Evolutionary conservation across 306 rosid species (phyloP), one percentile per base, ranked within the genome.

Genomic region (Geum urbanum): DNA sequence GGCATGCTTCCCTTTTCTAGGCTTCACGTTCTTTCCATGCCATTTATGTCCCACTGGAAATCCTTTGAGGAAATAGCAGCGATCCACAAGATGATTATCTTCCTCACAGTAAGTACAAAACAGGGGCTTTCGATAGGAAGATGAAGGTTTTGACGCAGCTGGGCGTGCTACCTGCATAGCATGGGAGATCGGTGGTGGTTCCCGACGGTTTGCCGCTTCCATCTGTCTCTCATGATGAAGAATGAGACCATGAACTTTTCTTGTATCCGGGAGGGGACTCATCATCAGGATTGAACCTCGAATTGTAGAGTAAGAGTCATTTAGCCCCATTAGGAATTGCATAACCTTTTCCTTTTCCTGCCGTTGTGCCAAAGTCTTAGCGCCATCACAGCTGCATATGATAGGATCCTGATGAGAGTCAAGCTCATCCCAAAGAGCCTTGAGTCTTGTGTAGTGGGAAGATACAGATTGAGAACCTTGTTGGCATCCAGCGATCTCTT

Each of bases 11-110:
- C 20, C 41, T 13, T 54, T 69, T 24, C 1, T 52, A 24, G 40
- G 73, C 53, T 69, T 55, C 64, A 69, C 43, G 10, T 69, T 67
- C 54, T 69, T 69, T 0, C 64, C 73, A 55, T 55, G 52, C 48
- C 46, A 52, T 51, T 68, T 68, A 37, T 68, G 72, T 4, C 49
- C 32, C 27, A 5, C 3, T 68, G 7, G 41, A 14, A 69, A 69
- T 3, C 65, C 53, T 6, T 37, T 69, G 0, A 69, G 19, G 39
- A 16, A 69, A 6, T 19, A 69, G 20, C 64, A 54, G 0, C 7
- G 19, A 19, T 69, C 64, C 3, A 69, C 73, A 0, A 3, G 1
- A 9, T 41, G 53, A 0, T 47, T 14, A 0, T 18, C 41, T 9
- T 20, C 2, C 9, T 69, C 73, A 16, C 37, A 41, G 3, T 65